Base-by-base conservation (phyloP, 2,329 filamentous ascomycete species). In the Exophiala alcalophila region DNA sequence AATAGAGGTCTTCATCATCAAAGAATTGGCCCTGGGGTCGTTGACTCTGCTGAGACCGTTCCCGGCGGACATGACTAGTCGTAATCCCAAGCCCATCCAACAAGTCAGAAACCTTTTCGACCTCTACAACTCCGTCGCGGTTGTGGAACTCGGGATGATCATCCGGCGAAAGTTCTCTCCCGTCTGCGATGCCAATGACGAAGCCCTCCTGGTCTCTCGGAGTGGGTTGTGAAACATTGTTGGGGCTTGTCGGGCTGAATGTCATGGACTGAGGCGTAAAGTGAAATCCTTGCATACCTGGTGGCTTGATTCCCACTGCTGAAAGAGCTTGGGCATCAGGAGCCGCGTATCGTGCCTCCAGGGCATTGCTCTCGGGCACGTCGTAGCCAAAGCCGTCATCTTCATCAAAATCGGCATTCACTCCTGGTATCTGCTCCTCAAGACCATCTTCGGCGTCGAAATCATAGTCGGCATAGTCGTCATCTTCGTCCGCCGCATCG, bases 361-460 rank as follows among this genome's bases (percentile, higher is more conserved):
- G 37, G 5, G 48, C 44, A 12, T 47, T 43, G 7, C 35, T 35
- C n/a, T 33, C 7, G 3, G 35, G 33, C n/a, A 35, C 26, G 27
- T 40, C 38, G 11, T 51, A 52, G 12, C 50, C 52, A 24, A 62
- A 65, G 9, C 65, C 63, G 21, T 66, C 61, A 15, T 62, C 62
- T 15, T 65, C 64, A 27, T 70, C 68, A 5, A 64, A 64, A 55
- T 72, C 70, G 9, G 64, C 63, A 55, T 72, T 72, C 20, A 72
- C 63, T 1, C 69, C 69, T 2, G 70, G 70, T 33, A 73, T 72
- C 40, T 59, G 63, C 47, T 73, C 70, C 56, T 73, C 70, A 8
- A 72, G 53, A 4, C 56, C 62, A 26, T 62, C 66, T 41, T 71
- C 66, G 24, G 68, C 57, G 26, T 67, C 65, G 14, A 67, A 61